Conservation (phyloP, 1,139 yeast species). For the Yamadazyma membranifaciens region DNA sequence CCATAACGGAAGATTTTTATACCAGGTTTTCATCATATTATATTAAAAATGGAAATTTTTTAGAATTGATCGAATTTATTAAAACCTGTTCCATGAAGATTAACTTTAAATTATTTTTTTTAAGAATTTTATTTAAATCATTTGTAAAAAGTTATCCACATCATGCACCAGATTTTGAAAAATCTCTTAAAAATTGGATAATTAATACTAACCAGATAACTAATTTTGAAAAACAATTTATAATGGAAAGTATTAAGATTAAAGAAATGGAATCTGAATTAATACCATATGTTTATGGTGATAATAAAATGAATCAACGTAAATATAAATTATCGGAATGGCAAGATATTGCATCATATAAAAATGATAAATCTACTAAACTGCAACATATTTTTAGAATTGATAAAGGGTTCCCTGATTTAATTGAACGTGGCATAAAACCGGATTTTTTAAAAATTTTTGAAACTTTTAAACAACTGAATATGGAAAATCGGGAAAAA, state of each 20-base stretch:
- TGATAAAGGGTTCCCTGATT: constrained; percentile 33
- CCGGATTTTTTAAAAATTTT: constrained; percentile 34
- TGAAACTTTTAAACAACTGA: constrained; percentile 31
- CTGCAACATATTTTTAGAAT: constrained; percentile 34
- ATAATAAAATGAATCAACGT: constrained; percentile 14
- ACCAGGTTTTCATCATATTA: constrained; percentile 25
- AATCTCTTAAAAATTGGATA: constrained; percentile 25
- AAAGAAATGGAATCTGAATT: constrained; percentile 27
- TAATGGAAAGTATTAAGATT: constrained; percentile 18
- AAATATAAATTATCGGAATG: constrained; percentile 13
- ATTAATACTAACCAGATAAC: constrained; percentile 5
- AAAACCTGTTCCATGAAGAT: constrained; percentile 18
- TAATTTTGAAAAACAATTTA: constrained; percentile 2
- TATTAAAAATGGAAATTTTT: constrained; percentile 23
- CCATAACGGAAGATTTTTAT: constrained; percentile 17
- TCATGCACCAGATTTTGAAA: constrained; percentile 25
- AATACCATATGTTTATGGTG: constrained; percentile 27
- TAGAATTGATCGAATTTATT: constrained; percentile 25
- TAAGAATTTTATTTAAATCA: constrained; percentile 26
- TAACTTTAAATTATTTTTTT: constrained; percentile 22
- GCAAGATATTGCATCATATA: not conserved
- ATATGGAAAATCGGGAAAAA: constrained; percentile 17
- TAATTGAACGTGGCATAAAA: constrained; percentile 32
- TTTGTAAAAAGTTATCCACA: constrained; percentile 37
- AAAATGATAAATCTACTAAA: not conserved